These are phyloP conservation scores for Cornus florida DNA, from an alignment of 148 eudicot genomes.

Conservation along the genomic window DNA sequence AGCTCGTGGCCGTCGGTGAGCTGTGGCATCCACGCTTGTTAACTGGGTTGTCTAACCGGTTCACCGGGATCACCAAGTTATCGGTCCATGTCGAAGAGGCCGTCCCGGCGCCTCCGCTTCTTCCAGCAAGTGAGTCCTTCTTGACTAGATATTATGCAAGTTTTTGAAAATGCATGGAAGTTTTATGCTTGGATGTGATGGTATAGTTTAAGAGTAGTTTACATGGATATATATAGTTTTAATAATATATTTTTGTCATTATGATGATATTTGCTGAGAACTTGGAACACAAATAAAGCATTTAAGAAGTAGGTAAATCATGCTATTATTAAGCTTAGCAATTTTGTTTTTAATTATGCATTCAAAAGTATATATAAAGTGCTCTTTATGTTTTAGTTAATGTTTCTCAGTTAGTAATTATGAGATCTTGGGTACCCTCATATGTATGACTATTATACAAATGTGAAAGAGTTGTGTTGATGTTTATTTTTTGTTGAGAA, in stretches of 20 bases:
- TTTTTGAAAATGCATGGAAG: not conserved
- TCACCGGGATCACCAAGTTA: constrained; percentile 26
- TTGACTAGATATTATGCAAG: not conserved
- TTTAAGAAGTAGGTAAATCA: not conserved
- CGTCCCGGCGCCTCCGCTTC: constrained; percentile 31
- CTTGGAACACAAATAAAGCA: not conserved
- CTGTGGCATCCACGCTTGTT: constrained; percentile 76
- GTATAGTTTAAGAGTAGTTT: not conserved
- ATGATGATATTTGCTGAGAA: not conserved
- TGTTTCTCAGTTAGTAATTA: not conserved
- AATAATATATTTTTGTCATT: not conserved
- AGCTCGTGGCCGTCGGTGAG: constrained; percentile 75
- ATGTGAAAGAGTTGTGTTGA: not conserved
- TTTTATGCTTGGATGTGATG: not conserved
- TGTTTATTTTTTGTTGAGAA: not conserved
- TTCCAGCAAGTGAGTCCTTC: constrained; percentile 62
- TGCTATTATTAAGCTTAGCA: not conserved
- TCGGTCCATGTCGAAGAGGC: constrained; percentile 19
- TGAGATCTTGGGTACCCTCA: not conserved
- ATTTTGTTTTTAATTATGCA: not conserved
- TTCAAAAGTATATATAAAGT: not conserved
- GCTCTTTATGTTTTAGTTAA: not conserved
- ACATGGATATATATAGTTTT: not conserved
- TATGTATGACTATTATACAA: not conserved
- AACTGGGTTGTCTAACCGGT: constrained; percentile 33